phyloP scores from a whole-genome alignment of 2,329 filamentous ascomycete species.

The Verticillium klebahnii region DNA sequence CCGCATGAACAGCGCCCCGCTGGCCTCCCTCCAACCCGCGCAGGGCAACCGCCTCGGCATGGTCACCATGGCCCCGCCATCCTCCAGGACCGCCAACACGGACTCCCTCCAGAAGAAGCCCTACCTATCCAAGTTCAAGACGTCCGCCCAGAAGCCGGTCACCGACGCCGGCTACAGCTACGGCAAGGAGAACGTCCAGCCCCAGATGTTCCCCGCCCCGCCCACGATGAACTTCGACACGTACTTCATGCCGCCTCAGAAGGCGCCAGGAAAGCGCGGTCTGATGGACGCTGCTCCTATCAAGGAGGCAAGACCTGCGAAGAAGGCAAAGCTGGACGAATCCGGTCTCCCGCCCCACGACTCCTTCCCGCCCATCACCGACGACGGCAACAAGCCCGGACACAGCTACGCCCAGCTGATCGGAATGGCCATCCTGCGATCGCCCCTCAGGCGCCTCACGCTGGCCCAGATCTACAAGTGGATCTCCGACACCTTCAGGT shows the following conservation, averaged over 20 bases:
- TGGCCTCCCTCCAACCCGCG: constrained; percentile 51
- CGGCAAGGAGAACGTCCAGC: constrained; percentile 55
- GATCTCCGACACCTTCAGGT: constrained; percentile 93
- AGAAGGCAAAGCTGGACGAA: constrained; percentile 64
- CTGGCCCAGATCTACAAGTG: constrained; percentile 97
- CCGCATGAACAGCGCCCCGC: constrained; percentile 52
- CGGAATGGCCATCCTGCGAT: constrained; percentile 91
- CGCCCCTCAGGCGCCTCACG: constrained; percentile 77
- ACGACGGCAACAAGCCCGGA: constrained; percentile 83
- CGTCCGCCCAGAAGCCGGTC: constrained; percentile 45
- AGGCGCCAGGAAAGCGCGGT: constrained; percentile 52
- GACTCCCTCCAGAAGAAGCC: constrained; percentile 69
- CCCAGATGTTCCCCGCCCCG: constrained; percentile 44
- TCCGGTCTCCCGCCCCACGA: constrained; percentile 60
- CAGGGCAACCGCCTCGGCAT: constrained; percentile 60
- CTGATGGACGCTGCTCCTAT: constrained; percentile 70
- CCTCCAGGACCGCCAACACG: constrained; percentile 47
- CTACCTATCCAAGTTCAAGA: constrained; percentile 55
- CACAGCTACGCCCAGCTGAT: constrained; percentile 95
- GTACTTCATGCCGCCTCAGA: constrained; percentile 38
- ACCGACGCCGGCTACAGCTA: constrained; percentile 28
- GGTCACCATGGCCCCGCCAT: constrained; percentile 62
- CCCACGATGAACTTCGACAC: constrained; percentile 44
- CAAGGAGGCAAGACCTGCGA: constrained; percentile 61
- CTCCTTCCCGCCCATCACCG: constrained; percentile 76